These are phyloP conservation scores for Cenchrus fungigraminus DNA, from an alignment of 176 grass and related monocot species.

Conservation along the genomic window DNA sequence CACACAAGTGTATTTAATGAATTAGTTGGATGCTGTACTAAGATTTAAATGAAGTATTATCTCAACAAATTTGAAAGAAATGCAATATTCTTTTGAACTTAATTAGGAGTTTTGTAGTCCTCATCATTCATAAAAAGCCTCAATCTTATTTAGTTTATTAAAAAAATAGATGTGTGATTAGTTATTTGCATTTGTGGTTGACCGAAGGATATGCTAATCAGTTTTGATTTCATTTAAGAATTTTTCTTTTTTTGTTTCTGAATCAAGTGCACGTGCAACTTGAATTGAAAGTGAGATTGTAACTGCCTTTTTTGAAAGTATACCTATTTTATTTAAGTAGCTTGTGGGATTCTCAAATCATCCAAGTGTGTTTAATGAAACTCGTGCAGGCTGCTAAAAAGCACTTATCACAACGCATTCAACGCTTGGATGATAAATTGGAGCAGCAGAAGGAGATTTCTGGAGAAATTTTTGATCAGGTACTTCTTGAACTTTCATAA, in stretches of 20 bases:
- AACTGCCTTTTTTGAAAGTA: not conserved
- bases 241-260: not conserved
- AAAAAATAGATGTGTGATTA: not conserved
- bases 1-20: too few species aligned
- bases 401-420: slow-evolving; percentile 79
- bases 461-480: slow-evolving; percentile 71
- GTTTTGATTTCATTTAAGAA: not conserved
- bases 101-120: not conserved
- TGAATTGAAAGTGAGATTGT: not conserved
- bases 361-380: not conserved
- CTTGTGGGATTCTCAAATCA: not conserved
- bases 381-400: slow-evolving; percentile 68
- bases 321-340: not conserved
- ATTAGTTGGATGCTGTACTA: not conserved
- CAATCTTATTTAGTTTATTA: not conserved
- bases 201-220: not conserved
- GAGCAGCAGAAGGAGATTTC: slow-evolving; percentile 84
- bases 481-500: slow-evolving; percentile 24
- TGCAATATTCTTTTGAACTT: not conserved
- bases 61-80: not conserved
- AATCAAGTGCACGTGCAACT: not conserved
- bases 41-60: not conserved
- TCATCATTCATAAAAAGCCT: not conserved
- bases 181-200: not conserved
- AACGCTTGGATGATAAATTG: slow-evolving; percentile 79